Conservation (phyloP, 2,329 filamentous ascomycete genomes). For the Dactylella cylindrospora region DNA sequence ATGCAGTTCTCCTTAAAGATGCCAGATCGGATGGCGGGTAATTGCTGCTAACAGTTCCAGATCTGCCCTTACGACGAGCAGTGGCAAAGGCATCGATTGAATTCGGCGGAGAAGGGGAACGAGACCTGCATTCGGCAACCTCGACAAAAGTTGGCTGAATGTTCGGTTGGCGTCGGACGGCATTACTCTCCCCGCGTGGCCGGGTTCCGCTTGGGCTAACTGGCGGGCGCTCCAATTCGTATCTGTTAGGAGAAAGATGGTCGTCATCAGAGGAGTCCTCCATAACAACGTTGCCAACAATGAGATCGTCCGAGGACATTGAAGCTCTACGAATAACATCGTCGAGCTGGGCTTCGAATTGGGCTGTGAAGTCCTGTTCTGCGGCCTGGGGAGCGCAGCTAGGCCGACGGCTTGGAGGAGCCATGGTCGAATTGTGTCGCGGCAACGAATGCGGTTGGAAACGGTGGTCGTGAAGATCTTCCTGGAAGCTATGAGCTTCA, state of each 20-base stretch:
- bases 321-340: slow-evolving; percentile 34
- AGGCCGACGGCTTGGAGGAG: slow-evolving; percentile 17
- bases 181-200: slow-evolving; percentile 67
- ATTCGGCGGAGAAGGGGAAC: slow-evolving; percentile 85
- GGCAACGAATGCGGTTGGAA: slow-evolving; percentile 49
- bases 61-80: slow-evolving; percentile 71
- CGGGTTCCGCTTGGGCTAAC: slow-evolving; percentile 85
- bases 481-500: slow-evolving; percentile 18
- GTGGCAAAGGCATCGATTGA: slow-evolving; percentile 92
- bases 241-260: slow-evolving; percentile 55
- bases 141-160: slow-evolving; percentile 52
- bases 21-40: slow-evolving; percentile 58
- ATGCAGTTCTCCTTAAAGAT: slow-evolving; percentile 46
- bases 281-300: slow-evolving; percentile 42
- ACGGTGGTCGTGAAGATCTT: slow-evolving; percentile 49
- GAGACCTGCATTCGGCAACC: slow-evolving; percentile 52
- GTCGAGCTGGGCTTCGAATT: slow-evolving; percentile 40
- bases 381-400: slow-evolving; percentile 34
- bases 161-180: slow-evolving; percentile 55
- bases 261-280: slow-evolving; percentile 44
- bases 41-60: slow-evolving; percentile 62
- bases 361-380: slow-evolving; percentile 39
- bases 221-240: slow-evolving; percentile 72
- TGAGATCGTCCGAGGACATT: slow-evolving; percentile 36
- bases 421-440: slow-evolving; percentile 43